A percentile compares a stretch with the other conserved stretches of the same genome.
phyloP scores from a whole-genome alignment of 2,329 filamentous ascomycete genomes.

The Myrmaecium sp. region DNA sequence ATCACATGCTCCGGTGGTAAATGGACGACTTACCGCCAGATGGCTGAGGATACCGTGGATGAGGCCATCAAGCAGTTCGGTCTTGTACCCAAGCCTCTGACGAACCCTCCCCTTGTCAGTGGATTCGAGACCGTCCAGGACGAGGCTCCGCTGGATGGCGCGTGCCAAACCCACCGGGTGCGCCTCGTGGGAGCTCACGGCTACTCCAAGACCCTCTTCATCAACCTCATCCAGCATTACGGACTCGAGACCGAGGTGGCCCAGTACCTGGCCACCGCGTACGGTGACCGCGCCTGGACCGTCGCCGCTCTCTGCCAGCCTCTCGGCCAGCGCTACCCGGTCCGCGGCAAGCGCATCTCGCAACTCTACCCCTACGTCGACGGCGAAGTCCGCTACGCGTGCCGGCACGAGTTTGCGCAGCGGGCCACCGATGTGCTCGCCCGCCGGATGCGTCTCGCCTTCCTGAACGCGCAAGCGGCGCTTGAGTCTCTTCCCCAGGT shows the following conservation, averaged over 20 bases:
- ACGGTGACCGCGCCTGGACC: conserved; percentile 84
- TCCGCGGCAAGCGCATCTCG: conserved; percentile 64
- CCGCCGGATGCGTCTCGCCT: conserved; percentile 67
- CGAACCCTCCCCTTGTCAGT: conserved; percentile 48
- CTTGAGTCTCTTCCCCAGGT: conserved; percentile 70
- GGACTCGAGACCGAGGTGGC: conserved; percentile 84
- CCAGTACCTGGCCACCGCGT: conserved; percentile 71
- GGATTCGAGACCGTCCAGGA: conserved; percentile 56
- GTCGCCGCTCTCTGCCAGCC: conserved; percentile 66
- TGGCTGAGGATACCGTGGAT: conserved; percentile 81
- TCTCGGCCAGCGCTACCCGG: conserved; percentile 65
- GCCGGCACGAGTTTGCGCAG: conserved; percentile 80
- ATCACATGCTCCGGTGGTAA: conserved; percentile 79
- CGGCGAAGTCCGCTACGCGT: conserved; percentile 76
- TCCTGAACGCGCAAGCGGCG: conserved; percentile 80
- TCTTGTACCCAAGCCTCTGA: conserved; percentile 39
- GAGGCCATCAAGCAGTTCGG: conserved; percentile 55
- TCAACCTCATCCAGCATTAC: conserved; percentile 87
- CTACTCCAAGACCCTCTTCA: conserved; percentile 81
- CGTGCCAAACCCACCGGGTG: conserved; percentile 70
- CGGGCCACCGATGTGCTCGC: conserved; percentile 80
- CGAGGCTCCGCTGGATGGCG: conserved; percentile 51
- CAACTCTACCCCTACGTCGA: conserved; percentile 79
- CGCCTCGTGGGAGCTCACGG: conserved; percentile 72
- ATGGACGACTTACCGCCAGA: conserved; percentile 86